phyloP scores from a whole-genome alignment of 371 early-diverging fungal species.

The Rhizopus stolonifer region DNA sequence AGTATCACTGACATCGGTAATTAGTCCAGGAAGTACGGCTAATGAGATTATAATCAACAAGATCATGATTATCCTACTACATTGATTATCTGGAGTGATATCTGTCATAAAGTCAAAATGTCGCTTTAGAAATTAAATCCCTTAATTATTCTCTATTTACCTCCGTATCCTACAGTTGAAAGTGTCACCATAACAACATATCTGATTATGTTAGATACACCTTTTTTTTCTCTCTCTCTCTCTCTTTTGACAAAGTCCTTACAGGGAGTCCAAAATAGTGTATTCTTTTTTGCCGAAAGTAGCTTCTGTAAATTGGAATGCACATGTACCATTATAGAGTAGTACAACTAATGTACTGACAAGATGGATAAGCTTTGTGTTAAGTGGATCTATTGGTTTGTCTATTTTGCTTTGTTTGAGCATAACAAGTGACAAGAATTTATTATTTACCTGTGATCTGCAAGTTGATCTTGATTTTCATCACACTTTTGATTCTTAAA shows the following conservation, averaged over 20 bases:
- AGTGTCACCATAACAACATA: slow-evolving; percentile 62
- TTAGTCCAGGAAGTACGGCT: slow-evolving; percentile 56
- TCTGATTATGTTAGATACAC: background rate
- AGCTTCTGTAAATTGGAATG: slow-evolving; percentile 65
- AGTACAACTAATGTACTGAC: slow-evolving; percentile 56
- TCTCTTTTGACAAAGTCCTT: background rate
- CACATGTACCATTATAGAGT: slow-evolving; percentile 63
- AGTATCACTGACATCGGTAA: slow-evolving; percentile 54
- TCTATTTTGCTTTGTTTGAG: slow-evolving; percentile 20
- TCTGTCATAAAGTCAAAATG: slow-evolving; percentile 41
- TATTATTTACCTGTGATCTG: slow-evolving; percentile 35
- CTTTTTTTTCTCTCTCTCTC: background rate
- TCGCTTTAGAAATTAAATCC: background rate
- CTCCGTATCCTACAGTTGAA: slow-evolving; percentile 78
- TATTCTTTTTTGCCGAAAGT: slow-evolving; percentile 46
- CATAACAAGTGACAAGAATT: background rate
- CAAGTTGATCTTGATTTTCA: slow-evolving; percentile 53
- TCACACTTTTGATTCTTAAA: slow-evolving; percentile 54
- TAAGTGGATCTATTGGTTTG: slow-evolving; percentile 53
- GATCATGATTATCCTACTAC: slow-evolving; percentile 62
- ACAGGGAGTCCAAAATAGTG: slow-evolving; percentile 46
- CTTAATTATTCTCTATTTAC: slow-evolving; percentile 2
- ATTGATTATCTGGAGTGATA: slow-evolving; percentile 58
- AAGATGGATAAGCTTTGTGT: slow-evolving; percentile 57
- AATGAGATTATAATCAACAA: slow-evolving; percentile 62